Evolutionary conservation across 208 protist genomes (phyloP).

Genomic region (Novymonas esmeraldas): DNA sequence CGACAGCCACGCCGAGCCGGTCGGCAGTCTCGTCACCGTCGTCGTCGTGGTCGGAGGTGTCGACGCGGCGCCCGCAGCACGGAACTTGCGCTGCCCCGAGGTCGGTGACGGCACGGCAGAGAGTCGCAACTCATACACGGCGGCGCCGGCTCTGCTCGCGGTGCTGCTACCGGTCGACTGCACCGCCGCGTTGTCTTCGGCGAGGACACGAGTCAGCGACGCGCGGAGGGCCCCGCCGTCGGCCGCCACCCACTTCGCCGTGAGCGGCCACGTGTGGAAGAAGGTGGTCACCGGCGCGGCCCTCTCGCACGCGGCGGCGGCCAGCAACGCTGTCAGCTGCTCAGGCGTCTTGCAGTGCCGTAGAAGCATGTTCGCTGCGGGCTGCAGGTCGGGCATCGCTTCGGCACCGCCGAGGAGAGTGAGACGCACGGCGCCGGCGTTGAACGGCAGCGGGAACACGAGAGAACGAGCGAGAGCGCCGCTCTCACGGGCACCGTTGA

Average conservation of each 20-base stretch:
- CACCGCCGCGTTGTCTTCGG: not conserved
- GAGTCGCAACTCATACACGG: conserved; percentile 4
- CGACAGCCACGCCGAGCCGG: conserved; percentile 9
- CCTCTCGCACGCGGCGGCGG: not conserved
- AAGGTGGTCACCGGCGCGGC: not conserved
- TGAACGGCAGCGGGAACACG: conserved; percentile 7
- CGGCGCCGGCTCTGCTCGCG: not conserved
- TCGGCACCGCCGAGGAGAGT: not conserved
- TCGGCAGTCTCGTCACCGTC: conserved; percentile 1
- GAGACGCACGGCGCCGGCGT: not conserved
- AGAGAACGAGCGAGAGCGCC: too few relatives aligned
- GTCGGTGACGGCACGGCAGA: not conserved
- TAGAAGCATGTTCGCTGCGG: too few relatives aligned
- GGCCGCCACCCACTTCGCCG: conserved; percentile 14
- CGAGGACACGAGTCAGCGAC: not conserved
- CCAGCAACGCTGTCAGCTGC: conserved; percentile 1
- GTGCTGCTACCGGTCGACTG: too few relatives aligned
- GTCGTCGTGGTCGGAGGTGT: not conserved
- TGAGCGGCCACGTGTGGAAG: conserved; percentile 20
- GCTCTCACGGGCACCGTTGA: too few relatives aligned
- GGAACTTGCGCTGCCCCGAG: not conserved
- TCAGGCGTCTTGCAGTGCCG: not conserved
- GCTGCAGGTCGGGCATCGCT: too few relatives aligned
- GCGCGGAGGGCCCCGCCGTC: not conserved
- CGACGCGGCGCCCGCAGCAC: not conserved